These are phyloP conservation scores for Naganishia sp. DNA, from an alignment of 1,284 basidiomycete species.

Conservation along the genomic window DNA sequence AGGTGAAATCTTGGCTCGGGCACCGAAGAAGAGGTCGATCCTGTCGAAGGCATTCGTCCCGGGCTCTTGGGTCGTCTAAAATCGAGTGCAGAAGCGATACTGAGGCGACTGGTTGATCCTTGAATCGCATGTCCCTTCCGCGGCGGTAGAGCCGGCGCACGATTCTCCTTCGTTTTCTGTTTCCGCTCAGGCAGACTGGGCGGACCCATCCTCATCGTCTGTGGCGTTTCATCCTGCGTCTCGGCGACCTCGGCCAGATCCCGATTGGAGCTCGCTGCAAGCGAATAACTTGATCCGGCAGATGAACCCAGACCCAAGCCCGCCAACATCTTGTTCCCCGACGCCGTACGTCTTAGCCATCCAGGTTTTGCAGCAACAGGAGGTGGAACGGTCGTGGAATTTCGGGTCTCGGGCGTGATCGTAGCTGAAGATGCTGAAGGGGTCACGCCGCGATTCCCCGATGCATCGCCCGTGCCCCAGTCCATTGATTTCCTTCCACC, in stretches of 20 bases:
- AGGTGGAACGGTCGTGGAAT: conserved; percentile 6
- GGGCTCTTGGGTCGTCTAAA: conserved; percentile 24
- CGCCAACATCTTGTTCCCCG: conserved; percentile 27
- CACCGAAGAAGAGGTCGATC: not conserved
- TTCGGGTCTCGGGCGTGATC: not conserved
- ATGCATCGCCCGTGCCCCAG: not conserved
- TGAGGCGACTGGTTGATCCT: conserved; percentile 12
- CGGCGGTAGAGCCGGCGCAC: conserved; percentile 7
- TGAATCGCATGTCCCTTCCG: conserved; percentile 2
- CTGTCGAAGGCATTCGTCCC: conserved; percentile 6
- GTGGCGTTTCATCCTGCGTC: conserved; percentile 1
- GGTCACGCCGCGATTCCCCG: conserved; percentile 1
- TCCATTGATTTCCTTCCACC: conserved; percentile 14
- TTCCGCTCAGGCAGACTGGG: conserved; percentile 17
- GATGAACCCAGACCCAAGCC: conserved; percentile 11
- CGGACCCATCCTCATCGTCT: not conserved
- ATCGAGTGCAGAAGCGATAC: conserved; percentile 22
- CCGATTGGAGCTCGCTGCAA: not conserved
- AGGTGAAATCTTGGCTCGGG: not conserved
- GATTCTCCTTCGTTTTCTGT: not conserved
- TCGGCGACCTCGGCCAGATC: conserved; percentile 13
- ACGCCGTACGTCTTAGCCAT: conserved; percentile 31
- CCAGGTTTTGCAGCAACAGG: conserved; percentile 30
- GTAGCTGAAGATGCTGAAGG: conserved; percentile 11
- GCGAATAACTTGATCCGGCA: conserved; percentile 1